Evolutionary conservation across 768 basidiomycete genomes (phyloP).

Genomic region (Tricholoma furcatifolium): DNA sequence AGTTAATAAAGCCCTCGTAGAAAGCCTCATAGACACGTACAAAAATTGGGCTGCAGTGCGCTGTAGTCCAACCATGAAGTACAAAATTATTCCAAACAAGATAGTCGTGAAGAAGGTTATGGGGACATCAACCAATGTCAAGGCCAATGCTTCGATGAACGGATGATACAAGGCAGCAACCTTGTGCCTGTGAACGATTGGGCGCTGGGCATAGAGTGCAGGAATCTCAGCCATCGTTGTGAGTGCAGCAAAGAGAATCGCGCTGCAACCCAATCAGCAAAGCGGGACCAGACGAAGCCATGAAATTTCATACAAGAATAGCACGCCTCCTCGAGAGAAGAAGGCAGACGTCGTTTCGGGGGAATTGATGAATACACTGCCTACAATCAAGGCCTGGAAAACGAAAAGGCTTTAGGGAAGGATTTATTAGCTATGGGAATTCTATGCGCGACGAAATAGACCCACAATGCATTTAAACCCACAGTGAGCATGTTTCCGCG

Average conservation of each 20-base stretch:
- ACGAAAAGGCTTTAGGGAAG: conserved; percentile 43
- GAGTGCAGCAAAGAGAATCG: conserved; percentile 8
- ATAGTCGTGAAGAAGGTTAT: conserved; percentile 49
- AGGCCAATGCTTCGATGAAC: conserved; percentile 35
- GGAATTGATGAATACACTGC: conserved; percentile 64
- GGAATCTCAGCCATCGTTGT: conserved; percentile 21
- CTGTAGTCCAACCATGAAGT: conserved; percentile 65
- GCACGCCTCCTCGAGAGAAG: conserved; percentile 75
- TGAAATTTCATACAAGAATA: conserved; percentile 62
- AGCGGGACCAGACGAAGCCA: neutral
- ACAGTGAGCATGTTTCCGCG: conserved; percentile 37
- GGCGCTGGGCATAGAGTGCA: conserved; percentile 56
- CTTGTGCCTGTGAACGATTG: conserved; percentile 56
- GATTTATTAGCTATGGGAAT: neutral
- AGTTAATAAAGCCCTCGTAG: neutral
- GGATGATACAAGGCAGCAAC: conserved; percentile 55
- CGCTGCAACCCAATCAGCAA: conserved; percentile 10
- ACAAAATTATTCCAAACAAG: conserved; percentile 49
- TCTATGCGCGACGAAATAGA: conserved; percentile 21
- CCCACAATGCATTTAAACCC: conserved; percentile 32
- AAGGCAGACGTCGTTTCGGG: conserved; percentile 55
- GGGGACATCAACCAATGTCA: conserved; percentile 62
- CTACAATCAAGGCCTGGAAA: conserved; percentile 51
- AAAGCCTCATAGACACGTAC: conserved; percentile 35
- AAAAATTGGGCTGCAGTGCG: conserved; percentile 60